Evolutionary conservation across 352 stramenopile genomes (phyloP).

Genomic region (Thraustotheca clavata): DNA sequence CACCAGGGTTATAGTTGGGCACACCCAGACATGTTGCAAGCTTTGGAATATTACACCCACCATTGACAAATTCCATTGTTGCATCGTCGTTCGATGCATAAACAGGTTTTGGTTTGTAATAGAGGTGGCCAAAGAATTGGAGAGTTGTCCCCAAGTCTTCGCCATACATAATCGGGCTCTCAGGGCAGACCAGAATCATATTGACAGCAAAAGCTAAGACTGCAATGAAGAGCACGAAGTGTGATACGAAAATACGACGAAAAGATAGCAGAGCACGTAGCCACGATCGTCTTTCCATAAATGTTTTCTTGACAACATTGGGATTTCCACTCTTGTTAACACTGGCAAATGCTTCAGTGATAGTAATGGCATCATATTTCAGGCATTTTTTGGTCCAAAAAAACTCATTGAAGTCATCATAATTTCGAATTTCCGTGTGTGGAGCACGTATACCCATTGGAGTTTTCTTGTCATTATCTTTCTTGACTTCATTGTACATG

Average conservation of each 20-base stretch:
- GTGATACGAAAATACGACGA: slow-evolving; percentile 75
- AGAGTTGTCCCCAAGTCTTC: slow-evolving; percentile 36
- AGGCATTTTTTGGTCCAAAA: slow-evolving; percentile 97
- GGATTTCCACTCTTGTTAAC: slow-evolving; percentile 73
- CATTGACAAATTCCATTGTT: slow-evolving; percentile 42
- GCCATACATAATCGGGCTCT: slow-evolving; percentile 68
- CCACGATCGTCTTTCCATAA: slow-evolving; percentile 71
- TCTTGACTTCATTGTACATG: slow-evolving; percentile 84
- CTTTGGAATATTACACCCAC: slow-evolving; percentile 47
- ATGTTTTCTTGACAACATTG: slow-evolving; percentile 82
- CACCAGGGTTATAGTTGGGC: slow-evolving; percentile 28
- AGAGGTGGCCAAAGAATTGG: slow-evolving; percentile 54
- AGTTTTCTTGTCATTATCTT: slow-evolving; percentile 85
- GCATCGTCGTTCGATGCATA: slow-evolving; percentile 19
- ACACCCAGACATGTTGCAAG: slow-evolving; percentile 64
- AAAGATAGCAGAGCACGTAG: slow-evolving; percentile 66
- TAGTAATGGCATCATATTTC: slow-evolving; percentile 69
- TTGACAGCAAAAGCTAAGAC: slow-evolving; percentile 62
- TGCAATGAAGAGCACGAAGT: slow-evolving; percentile 63
- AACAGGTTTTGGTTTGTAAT: slow-evolving; percentile 15
- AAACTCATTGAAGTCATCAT: slow-evolving; percentile 99
- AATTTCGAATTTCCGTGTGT: slow-evolving; percentile 94
- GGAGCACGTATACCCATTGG: slow-evolving; percentile 59
- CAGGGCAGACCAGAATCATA: slow-evolving; percentile 68
- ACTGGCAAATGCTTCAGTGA: slow-evolving; percentile 61